These are phyloP conservation scores for Gossypium bickii DNA, from an alignment of 345 rosid species.

Conservation along the genomic window DNA sequence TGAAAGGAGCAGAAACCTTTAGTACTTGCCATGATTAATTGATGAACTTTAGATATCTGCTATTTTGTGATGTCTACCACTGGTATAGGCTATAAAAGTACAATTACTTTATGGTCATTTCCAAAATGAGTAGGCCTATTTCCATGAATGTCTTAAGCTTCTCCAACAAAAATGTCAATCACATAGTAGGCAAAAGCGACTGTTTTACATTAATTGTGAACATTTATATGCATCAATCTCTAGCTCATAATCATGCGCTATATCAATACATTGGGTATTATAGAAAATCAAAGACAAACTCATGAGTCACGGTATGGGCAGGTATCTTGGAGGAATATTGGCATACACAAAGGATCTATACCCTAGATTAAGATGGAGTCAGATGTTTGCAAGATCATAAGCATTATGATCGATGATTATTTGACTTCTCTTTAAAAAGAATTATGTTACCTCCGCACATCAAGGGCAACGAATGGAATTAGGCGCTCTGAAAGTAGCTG, in stretches of 20 bases:
- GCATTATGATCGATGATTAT: background rate
- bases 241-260: background rate
- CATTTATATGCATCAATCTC: background rate
- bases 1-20: slow-evolving; percentile 32
- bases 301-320: background rate
- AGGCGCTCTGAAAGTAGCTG: slow-evolving; percentile 97
- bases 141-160: background rate
- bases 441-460: slow-evolving; percentile 74
- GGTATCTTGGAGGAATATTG: background rate
- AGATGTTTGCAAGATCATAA: slow-evolving; percentile 3
- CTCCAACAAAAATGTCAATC: background rate
- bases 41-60: background rate
- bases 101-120: background rate
- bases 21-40: background rate
- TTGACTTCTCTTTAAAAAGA: background rate
- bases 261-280: background rate
- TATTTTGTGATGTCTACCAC: background rate
- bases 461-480: slow-evolving; percentile 97
- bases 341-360: background rate
- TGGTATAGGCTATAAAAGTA: background rate
- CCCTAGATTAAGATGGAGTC: slow-evolving; percentile 3
- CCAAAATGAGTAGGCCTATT: background rate
- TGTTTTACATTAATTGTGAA: background rate
- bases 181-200: slow-evolving; percentile 1
- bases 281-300: background rate